Base-by-base conservation (phyloP, 2,329 filamentous ascomycete species). In the Sporothrix mexicana region DNA sequence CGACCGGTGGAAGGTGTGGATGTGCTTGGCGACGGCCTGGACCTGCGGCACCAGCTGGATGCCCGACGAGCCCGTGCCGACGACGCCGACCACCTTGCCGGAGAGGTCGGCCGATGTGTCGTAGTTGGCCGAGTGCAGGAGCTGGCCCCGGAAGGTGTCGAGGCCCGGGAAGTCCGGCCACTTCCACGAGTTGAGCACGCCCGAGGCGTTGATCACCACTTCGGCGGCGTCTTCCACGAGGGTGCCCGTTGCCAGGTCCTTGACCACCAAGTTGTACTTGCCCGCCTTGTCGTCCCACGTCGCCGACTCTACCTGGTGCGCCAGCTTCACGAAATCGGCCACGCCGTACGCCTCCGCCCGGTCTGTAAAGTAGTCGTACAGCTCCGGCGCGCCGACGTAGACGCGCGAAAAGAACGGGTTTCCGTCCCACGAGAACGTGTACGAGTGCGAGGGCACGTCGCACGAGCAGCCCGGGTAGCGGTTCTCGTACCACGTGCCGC, bases 401-500 rank as follows among this genome's bases (percentile, higher is more conserved):
- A 77, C 78, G 9, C 74, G 53, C 5, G 76, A 77, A 80, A 80
- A 82, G 67, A 78, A 73, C 25, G 75, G 77, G n/a, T 79, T 78
- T 10, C 85, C 86, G 72, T 85, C 84, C 84, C 86, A 90, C 2
- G 87, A 86, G 77, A 88, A 90, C 76, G 88, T 88, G 77, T 90
- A 91, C 77, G 87, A 88, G 79, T 90, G 88, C 76, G 83, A 85
- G 12, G 86, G 86, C 43, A 88, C 83, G 76, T 88, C 88, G 77
- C 86, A 88, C 70, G 81, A 81, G 75, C 86, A 88, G 10, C 87
- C 87, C 0, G 88, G 87, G 74, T 90, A 90, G 20, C 83, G 81
- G 77, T 89, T 89, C 77, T 89, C 87, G 74, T 84, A 84, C 87
- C 88, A 90, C 0, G 88, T 90, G 3, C 88, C 88, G 13, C 86